Evolutionary conservation across 768 basidiomycete genomes (phyloP).

Genomic region (Termitomyces heimii): DNA sequence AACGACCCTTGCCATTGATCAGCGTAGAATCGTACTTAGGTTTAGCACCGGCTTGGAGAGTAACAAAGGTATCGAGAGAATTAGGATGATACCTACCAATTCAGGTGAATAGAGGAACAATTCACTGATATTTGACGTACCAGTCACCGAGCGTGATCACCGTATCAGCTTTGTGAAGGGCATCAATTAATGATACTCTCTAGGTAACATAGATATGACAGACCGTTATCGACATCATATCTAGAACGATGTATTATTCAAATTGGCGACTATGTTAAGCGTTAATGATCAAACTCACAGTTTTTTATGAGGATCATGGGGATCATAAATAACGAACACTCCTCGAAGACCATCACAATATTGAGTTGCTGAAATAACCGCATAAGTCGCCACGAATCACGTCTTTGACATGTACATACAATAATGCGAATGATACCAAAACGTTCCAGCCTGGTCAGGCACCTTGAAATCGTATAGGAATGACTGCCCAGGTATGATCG

Average conservation of each 20-base stretch:
- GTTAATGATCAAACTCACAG: neutral
- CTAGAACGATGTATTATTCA: neutral
- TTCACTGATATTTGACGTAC: constrained; percentile 17
- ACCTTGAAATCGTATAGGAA: neutral
- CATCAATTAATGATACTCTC: too few species aligned
- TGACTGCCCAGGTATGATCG: neutral
- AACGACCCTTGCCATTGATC: constrained; percentile 49
- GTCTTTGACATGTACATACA: neutral
- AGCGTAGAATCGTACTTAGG: constrained; percentile 32
- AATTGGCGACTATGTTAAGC: constrained; percentile 4
- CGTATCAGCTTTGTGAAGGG: constrained; percentile 24
- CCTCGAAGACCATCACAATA: constrained; percentile 11
- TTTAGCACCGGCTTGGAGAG: constrained; percentile 14
- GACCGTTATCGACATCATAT: constrained; percentile 30
- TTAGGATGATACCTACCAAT: constrained; percentile 34
- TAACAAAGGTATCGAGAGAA: too few species aligned
- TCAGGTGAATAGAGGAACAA: neutral
- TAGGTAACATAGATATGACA: neutral
- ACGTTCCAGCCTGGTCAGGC: constrained; percentile 1
- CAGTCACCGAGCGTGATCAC: constrained; percentile 48
- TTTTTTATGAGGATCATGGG: constrained; percentile 19
- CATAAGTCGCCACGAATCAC: neutral
- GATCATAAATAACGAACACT: constrained; percentile 24
- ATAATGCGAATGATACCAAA: constrained; percentile 5
- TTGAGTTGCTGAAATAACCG: constrained; percentile 1